A percentile compares a stretch with the other conserved stretches of the same genome.
Evolutionary conservation across 225 moss, liverwort and hornwort species (phyloP).

Genomic region (Pleurozium schreberi): DNA sequence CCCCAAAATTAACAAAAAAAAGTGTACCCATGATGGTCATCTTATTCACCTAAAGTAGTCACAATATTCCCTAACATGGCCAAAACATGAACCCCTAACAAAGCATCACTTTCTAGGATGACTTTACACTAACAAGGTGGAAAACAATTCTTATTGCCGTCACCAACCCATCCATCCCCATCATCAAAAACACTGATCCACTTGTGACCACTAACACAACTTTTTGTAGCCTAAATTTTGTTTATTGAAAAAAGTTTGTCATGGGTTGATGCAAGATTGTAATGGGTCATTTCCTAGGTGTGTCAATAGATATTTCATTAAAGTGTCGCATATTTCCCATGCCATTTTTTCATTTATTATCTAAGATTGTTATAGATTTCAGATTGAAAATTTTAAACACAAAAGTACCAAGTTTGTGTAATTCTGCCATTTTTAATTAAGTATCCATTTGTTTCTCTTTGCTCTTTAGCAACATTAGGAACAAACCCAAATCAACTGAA

Average conservation of each 20-base stretch:
- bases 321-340: too few relatives aligned
- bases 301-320: too few relatives aligned
- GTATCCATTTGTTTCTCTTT: too few relatives aligned
- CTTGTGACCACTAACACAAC: not conserved
- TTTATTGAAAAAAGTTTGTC: not conserved
- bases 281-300: too few relatives aligned
- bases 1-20: not conserved
- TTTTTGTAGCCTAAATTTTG: not conserved
- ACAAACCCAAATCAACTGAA: too few relatives aligned
- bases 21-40: not conserved
- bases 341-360: too few relatives aligned
- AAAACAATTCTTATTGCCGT: fast-evolving
- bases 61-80: not conserved
- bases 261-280: too few relatives aligned
- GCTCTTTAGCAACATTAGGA: too few relatives aligned
- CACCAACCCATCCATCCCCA: not conserved
- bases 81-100: not conserved
- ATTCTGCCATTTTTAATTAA: too few relatives aligned
- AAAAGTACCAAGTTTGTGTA: too few relatives aligned
- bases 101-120: not conserved
- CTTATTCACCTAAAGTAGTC: not conserved
- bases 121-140: not conserved
- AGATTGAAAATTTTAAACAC: too few relatives aligned
- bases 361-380: too few relatives aligned
- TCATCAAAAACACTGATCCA: not conserved